phyloP scores from a whole-genome alignment of 2,329 filamentous ascomycete genomes.

The Celoporthe dispersa region DNA sequence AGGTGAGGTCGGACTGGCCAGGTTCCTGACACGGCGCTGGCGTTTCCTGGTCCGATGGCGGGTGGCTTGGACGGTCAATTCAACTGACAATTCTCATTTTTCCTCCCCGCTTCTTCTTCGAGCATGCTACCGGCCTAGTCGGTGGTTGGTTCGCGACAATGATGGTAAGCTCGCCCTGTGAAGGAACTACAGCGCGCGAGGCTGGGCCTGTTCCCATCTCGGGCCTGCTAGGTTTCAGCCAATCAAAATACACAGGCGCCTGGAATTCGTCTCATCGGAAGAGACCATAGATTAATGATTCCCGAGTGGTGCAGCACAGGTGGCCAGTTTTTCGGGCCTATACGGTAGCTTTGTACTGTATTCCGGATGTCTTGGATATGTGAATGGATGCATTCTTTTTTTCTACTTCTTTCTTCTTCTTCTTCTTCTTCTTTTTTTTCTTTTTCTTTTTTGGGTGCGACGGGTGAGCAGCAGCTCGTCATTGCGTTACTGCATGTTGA shows the following conservation, averaged over 20 bases:
- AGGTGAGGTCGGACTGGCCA: background rate
- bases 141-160: constrained; percentile 32
- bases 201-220: constrained; percentile 25
- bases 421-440: no score
- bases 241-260: constrained; percentile 31
- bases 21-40: background rate
- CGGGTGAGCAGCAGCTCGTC: background rate
- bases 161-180: constrained; percentile 29
- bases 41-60: background rate
- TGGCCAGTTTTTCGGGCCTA: background rate
- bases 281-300: constrained; percentile 17
- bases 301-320: background rate
- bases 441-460: no score
- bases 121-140: constrained; percentile 18
- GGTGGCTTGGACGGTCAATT: constrained; percentile 34
- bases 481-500: background rate
- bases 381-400: no score
- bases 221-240: constrained; percentile 26
- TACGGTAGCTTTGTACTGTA: background rate
- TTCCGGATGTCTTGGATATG: no score
- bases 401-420: no score
- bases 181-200: constrained; percentile 27
- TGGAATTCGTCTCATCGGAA: constrained; percentile 31
- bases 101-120: no score
- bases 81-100: constrained; percentile 37